Evolutionary conservation across 805 yeast species (phyloP).

Genomic region (Yarrowia sp.): DNA sequence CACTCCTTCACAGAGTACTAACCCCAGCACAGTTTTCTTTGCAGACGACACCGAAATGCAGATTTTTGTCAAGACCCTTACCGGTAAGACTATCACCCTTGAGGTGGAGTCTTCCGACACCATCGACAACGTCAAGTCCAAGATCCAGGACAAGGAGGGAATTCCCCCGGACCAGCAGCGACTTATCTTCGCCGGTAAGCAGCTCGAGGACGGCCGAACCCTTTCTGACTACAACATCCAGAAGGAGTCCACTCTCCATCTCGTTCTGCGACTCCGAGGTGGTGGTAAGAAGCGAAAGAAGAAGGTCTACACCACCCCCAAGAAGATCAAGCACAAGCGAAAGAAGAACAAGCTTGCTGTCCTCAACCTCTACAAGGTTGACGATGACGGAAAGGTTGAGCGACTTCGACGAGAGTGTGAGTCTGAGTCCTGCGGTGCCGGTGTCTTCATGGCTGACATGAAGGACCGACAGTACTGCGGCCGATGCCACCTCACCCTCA

Average conservation of each 20-base stretch:
- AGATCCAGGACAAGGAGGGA: conserved; percentile 97
- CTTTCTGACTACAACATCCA: conserved; percentile 97
- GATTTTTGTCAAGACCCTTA: conserved; percentile 98
- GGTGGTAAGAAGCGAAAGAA: conserved; percentile 99
- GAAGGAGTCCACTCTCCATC: conserved; percentile 95
- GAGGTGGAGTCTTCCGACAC: conserved; percentile 99
- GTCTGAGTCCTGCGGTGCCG: conserved; percentile 88
- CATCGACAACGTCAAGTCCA: conserved; percentile 94
- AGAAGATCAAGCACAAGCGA: conserved; percentile 99
- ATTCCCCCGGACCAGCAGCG: conserved; percentile 98
- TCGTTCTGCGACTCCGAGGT: conserved; percentile 97
- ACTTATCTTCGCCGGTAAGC: conserved; percentile 97
- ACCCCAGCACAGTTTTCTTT: conserved; percentile 42
- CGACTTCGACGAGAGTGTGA: conserved; percentile 99
- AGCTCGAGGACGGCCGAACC: conserved; percentile 92
- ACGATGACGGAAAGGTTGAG: conserved; percentile 97
- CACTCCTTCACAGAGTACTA: neutral
- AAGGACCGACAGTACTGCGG: conserved; percentile 99
- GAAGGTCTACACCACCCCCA: conserved; percentile 99
- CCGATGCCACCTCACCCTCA: conserved; percentile 96
- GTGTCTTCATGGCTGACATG: conserved; percentile 99
- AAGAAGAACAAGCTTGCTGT: conserved; percentile 99
- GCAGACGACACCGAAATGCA: conserved; percentile 54
- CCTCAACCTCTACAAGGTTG: conserved; percentile 99
- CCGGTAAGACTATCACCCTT: conserved; percentile 98